Conservation (phyloP, 192 early-diverging fungal genomes). For the Anaeromyces robustus region DNA sequence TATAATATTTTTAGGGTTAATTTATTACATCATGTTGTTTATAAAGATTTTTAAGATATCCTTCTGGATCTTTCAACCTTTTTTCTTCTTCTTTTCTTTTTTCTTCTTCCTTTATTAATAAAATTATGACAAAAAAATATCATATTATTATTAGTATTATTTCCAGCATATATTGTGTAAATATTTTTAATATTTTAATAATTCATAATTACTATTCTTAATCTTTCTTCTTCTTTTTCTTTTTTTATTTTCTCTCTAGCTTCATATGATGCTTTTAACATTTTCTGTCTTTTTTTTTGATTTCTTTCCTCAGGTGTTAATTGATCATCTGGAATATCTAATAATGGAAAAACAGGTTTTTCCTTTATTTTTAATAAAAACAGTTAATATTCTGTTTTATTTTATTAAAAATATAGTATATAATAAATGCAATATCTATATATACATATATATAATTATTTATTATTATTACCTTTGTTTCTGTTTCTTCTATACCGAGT, state of each 20-base stretch:
- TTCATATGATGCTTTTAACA: conserved; percentile 61
- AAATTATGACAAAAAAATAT: too few relatives aligned
- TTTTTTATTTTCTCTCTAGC: conserved; percentile 51
- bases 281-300: conserved; percentile 72
- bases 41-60: conserved; percentile 37
- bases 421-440: too few relatives aligned
- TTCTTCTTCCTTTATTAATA: conserved; percentile 11
- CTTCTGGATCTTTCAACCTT: conserved; percentile 41
- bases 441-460: too few relatives aligned
- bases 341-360: conserved; percentile 52
- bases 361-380: too few relatives aligned
- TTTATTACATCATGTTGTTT: conserved; percentile 27
- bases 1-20: background rate
- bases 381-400: too few relatives aligned
- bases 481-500: conserved; percentile 56
- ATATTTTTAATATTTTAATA: background rate
- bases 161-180: too few relatives aligned
- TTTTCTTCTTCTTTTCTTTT: conserved; percentile 45
- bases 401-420: too few relatives aligned
- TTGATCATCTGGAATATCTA: conserved; percentile 64
- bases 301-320: conserved; percentile 60
- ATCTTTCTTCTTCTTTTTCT: conserved; percentile 55
- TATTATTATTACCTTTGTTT: conserved; percentile 6
- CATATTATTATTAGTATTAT: too few relatives aligned
- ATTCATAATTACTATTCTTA: conserved; percentile 25